These are phyloP conservation scores for Colletotrichum salicis DNA, from an alignment of 2,329 filamentous ascomycete species.

Conservation along the genomic window DNA sequence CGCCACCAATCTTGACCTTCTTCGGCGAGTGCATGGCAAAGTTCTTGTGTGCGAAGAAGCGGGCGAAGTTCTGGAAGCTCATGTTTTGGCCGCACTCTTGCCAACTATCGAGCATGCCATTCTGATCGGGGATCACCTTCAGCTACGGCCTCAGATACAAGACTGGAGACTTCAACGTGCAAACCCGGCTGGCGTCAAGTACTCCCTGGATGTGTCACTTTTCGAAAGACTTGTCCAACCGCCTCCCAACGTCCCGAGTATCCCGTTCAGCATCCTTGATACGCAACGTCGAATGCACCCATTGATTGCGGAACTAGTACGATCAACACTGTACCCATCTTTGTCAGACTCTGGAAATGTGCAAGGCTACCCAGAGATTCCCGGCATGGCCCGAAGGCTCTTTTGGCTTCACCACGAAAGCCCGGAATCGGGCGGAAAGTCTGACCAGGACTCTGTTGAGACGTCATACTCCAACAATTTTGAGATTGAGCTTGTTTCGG, in stretches of 20 bases:
- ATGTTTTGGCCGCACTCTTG: slow-evolving; percentile 68
- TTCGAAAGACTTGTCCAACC: slow-evolving; percentile 67
- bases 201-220: slow-evolving; percentile 67
- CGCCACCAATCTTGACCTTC: slow-evolving; percentile 59
- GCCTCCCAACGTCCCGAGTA: slow-evolving; percentile 36
- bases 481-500: slow-evolving; percentile 72
- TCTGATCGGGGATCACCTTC: slow-evolving; percentile 71
- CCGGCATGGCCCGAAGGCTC: slow-evolving; percentile 62
- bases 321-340: slow-evolving; percentile 65
- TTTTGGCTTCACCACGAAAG: slow-evolving; percentile 71
- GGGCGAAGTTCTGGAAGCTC: slow-evolving; percentile 74
- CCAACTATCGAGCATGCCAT: slow-evolving; percentile 70
- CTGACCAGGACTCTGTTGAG: slow-evolving; percentile 43
- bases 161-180: slow-evolving; percentile 65
- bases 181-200: slow-evolving; percentile 57
- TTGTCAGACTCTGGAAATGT: slow-evolving; percentile 61
- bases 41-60: slow-evolving; percentile 76
- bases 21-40: slow-evolving; percentile 62
- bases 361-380: slow-evolving; percentile 55
- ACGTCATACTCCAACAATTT: slow-evolving; percentile 65
- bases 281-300: slow-evolving; percentile 75
- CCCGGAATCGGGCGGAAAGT: slow-evolving; percentile 16
- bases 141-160: slow-evolving; percentile 68
- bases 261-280: slow-evolving; percentile 55
- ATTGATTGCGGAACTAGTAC: slow-evolving; percentile 67